phyloP scores from a whole-genome alignment of 2,329 filamentous ascomycete species.

The Aspergillus chevalieri region DNA sequence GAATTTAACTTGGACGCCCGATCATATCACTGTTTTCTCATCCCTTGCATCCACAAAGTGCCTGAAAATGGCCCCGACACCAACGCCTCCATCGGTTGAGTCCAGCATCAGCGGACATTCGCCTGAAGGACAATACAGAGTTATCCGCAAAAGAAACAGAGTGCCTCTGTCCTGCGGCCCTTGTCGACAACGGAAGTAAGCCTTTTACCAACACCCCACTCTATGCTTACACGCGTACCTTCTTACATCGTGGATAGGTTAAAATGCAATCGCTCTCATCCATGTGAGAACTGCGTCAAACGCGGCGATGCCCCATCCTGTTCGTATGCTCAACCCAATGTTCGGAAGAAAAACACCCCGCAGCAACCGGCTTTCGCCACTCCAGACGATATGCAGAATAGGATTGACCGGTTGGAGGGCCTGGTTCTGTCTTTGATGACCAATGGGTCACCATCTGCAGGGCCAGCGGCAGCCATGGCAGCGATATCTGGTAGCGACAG shows the following conservation, averaged over 20 bases:
- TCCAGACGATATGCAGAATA: conserved; percentile 97
- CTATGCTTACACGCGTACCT: not conserved
- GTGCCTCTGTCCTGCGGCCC: conserved; percentile 87
- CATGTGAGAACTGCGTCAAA: conserved; percentile 92
- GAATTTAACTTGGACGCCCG: not conserved
- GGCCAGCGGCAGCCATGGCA: conserved; percentile 54
- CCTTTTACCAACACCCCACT: conserved; percentile 13
- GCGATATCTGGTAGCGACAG: conserved; percentile 44
- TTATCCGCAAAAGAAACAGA: conserved; percentile 86
- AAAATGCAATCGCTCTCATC: conserved; percentile 88
- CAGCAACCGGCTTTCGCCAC: conserved; percentile 54
- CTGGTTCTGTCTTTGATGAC: conserved; percentile 92
- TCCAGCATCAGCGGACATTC: conserved; percentile 69
- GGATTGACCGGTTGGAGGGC: conserved; percentile 90
- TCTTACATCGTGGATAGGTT: conserved; percentile 43
- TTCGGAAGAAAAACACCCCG: conserved; percentile 62
- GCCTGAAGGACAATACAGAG: conserved; percentile 77
- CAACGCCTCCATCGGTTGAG: conserved; percentile 51
- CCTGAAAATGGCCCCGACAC: conserved; percentile 34
- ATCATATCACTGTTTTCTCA: not conserved
- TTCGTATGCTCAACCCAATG: conserved; percentile 65
- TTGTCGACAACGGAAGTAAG: conserved; percentile 85
- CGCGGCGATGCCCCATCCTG: conserved; percentile 75
- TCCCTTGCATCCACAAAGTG: not conserved
- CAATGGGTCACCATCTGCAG: conserved; percentile 62